phyloP scores from a whole-genome alignment of 371 early-diverging fungal genomes.

The Mucor circinelloides region DNA sequence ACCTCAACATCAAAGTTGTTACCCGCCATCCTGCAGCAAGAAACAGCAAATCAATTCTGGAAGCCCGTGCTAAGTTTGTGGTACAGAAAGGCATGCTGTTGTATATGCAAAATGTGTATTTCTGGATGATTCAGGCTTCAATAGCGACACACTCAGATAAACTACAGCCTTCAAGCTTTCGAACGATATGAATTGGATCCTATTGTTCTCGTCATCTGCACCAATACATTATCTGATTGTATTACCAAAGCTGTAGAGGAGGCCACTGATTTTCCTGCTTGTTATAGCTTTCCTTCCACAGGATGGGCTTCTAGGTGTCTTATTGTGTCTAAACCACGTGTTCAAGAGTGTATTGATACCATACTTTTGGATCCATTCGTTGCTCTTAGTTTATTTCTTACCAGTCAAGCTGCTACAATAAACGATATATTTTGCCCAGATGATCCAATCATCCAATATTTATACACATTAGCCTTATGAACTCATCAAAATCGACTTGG shows the following conservation, averaged over 20 bases:
- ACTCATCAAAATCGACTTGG: conserved; percentile 19
- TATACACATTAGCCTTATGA: conserved; percentile 16
- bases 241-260: conserved; percentile 16
- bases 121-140: no score
- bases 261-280: conserved; percentile 16
- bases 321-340: conserved; percentile 16
- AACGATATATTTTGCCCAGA: conserved; percentile 17
- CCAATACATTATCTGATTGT: conserved; percentile 13
- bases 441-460: conserved; percentile 25
- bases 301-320: conserved; percentile 13
- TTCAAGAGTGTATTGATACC: conserved; percentile 14
- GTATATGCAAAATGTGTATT: no score
- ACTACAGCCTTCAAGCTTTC: conserved; percentile 21
- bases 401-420: conserved; percentile 8
- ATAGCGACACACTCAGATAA: no score
- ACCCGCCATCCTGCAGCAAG: no score
- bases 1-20: no score
- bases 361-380: conserved; percentile 17
- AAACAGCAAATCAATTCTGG: no score
- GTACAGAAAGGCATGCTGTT: no score
- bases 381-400: conserved; percentile 12
- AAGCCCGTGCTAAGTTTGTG: no score
- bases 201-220: no score
- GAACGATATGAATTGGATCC: conserved; percentile 9
- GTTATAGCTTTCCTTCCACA: conserved; percentile 21